Evolutionary conservation across 352 stramenopile species (phyloP), one percentile per base, ranked within the genome.

Genomic region (Globisporangium perplexum): DNA sequence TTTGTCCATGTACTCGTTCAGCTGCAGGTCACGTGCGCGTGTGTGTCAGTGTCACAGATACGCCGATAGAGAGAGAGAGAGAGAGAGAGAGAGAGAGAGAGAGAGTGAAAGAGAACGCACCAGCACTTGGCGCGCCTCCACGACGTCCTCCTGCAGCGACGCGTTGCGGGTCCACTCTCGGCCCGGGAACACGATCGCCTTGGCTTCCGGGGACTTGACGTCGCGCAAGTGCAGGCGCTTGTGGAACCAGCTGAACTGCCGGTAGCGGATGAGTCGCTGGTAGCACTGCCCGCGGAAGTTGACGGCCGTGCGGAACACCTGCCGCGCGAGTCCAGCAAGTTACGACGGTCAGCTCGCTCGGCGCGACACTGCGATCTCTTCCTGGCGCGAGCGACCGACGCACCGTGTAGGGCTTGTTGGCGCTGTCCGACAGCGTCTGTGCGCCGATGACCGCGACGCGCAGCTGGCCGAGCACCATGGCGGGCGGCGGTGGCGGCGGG

Each of bases 1-100:
- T 35, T 82, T 66, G 28, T 76, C 68, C 73, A 92, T 89, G 50
- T 71, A 90, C 47, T 92, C 77, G 47, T 90, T 85, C 7, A 89
- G 53, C 74, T 86, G 41, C 51, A 59, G 30, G 5, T 6, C n/a
- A n/a, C n/a, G n/a, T n/a, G n/a, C n/a, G n/a, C n/a, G n/a, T n/a
- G n/a, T n/a, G n/a, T n/a, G n/a, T n/a, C n/a, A n/a, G n/a, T n/a
- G n/a, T n/a, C n/a, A n/a, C n/a, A n/a, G n/a, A n/a, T n/a, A n/a
- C n/a, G n/a, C n/a, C n/a, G n/a, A n/a, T n/a, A n/a, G n/a, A n/a
- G n/a, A n/a, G n/a, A n/a, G n/a, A n/a, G n/a, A n/a, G n/a, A n/a
- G n/a, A n/a, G n/a, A n/a, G n/a, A n/a, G n/a, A n/a, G n/a, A n/a
- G n/a, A n/a, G n/a, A n/a, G n/a, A n/a, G n/a, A n/a, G n/a, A n/a